phyloP scores from a whole-genome alignment of 2,329 filamentous ascomycete genomes.

The Aurifilum marmelostoma region DNA sequence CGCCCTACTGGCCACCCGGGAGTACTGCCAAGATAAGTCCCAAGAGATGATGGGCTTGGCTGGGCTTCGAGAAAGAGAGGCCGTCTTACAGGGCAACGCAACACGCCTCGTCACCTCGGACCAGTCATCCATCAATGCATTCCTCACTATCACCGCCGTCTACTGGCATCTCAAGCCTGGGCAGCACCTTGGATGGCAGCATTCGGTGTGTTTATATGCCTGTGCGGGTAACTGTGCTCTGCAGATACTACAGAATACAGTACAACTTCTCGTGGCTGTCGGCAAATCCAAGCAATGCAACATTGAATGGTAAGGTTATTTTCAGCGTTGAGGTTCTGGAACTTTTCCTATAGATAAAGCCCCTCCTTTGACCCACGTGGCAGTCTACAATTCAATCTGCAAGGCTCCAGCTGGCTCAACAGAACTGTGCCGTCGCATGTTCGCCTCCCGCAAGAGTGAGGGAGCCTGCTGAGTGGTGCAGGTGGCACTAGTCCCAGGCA shows the following conservation, averaged over 20 bases:
- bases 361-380: background rate
- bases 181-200: background rate
- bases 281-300: background rate
- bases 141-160: background rate
- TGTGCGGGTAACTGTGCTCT: background rate
- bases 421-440: background rate
- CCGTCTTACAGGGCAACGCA: slow-evolving; percentile 18
- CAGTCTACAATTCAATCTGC: background rate
- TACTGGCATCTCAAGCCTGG: background rate
- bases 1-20: background rate
- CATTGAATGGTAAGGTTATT: background rate
- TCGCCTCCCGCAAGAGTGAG: background rate
- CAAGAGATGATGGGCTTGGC: background rate
- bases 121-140: background rate
- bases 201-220: background rate
- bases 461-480: background rate
- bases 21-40: background rate
- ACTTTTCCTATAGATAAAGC: no score
- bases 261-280: no score
- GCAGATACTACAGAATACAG: background rate
- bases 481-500: slow-evolving; percentile 2
- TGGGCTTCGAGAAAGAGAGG: background rate
- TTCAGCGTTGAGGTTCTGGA: background rate
- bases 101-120: slow-evolving; percentile 21
- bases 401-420: background rate